Evolutionary conservation across 2,329 filamentous ascomycete species (phyloP), one percentile per base, ranked within the genome.

Genomic region (Didymella pinodella): DNA sequence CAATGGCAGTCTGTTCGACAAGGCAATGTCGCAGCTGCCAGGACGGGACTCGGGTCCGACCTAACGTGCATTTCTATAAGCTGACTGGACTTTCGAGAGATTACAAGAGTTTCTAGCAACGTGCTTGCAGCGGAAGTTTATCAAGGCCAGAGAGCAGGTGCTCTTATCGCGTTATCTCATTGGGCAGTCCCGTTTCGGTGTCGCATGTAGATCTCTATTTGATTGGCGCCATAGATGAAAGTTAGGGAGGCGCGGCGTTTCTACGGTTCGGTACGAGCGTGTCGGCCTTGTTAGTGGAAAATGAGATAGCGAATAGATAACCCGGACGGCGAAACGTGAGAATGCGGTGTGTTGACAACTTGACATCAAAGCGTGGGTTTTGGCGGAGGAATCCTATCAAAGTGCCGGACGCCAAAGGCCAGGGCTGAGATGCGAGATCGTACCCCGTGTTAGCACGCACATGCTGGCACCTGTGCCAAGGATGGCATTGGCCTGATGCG

Each of bases 121-220:
- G 55, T 59, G 43, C 43, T 55, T 29, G 47, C 25, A 29, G 40
- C 40, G 31, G 57, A 52, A 49, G 41, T 32, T 53, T 59, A 53
- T 44, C 59, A 53, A 62, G 55, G 54, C 46, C 48, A 47, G 48
- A 26, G 57, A 50, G 52, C 64, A 67, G 62, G 66, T 74, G 71
- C 57, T 58, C 69, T 71, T 72, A 73, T 72, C 68, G 61, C 59
- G 47, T 54, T 40, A 44, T 64, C 44, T 65, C 58, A 74, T 75
- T 74, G 70, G 72, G 63, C 43, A 40, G 58, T 59, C 61, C 57
- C 22, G 52, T 36, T 62, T 57, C 41, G 36, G 58, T 41, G 20
- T 54, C 36, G 45, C 38, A 41, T 63, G 66, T 48, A 65, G 63
- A 68, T 65, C 64, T 48, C 48, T 49, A 48, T 60, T 49, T 72